Evolutionary conservation across 352 stramenopile species (phyloP).

Genomic region (Globisporangium polare): DNA sequence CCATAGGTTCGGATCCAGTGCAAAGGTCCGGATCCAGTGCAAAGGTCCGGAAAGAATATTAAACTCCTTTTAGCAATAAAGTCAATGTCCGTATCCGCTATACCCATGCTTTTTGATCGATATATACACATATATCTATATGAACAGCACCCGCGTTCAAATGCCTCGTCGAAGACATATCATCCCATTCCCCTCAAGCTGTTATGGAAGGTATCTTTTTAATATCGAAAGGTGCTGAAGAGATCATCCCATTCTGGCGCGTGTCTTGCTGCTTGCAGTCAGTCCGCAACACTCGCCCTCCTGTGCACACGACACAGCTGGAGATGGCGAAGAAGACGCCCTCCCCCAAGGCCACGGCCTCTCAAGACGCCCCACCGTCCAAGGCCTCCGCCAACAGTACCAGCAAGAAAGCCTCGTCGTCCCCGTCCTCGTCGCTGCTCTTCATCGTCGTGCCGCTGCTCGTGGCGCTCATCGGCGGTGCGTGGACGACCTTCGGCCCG

Average conservation of each 20-base stretch:
- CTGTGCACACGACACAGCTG: neutral
- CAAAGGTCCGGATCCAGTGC: too few relatives aligned
- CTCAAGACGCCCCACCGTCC: neutral
- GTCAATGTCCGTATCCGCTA: too few relatives aligned
- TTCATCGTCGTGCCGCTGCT: conserved; percentile 31
- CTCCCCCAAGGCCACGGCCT: neutral
- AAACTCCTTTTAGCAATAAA: too few relatives aligned
- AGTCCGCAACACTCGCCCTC: neutral
- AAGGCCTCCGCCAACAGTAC: neutral
- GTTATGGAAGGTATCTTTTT: too few relatives aligned
- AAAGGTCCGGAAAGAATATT: too few relatives aligned
- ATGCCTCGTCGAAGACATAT: too few relatives aligned
- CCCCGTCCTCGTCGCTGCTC: conserved; percentile 19
- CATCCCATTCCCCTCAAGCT: too few relatives aligned
- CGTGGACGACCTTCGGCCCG: conserved; percentile 17
- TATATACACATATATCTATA: too few relatives aligned
- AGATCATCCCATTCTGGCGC: neutral
- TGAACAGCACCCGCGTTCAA: too few relatives aligned
- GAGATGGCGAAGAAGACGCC: neutral
- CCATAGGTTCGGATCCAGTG: too few relatives aligned
- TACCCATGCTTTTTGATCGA: too few relatives aligned
- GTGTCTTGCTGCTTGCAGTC: neutral
- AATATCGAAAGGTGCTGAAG: too few relatives aligned
- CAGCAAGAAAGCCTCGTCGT: neutral
- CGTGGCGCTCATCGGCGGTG: conserved; percentile 31